Base-by-base conservation (phyloP, 192 early-diverging fungal species). In the Coemansia sp. region DNA sequence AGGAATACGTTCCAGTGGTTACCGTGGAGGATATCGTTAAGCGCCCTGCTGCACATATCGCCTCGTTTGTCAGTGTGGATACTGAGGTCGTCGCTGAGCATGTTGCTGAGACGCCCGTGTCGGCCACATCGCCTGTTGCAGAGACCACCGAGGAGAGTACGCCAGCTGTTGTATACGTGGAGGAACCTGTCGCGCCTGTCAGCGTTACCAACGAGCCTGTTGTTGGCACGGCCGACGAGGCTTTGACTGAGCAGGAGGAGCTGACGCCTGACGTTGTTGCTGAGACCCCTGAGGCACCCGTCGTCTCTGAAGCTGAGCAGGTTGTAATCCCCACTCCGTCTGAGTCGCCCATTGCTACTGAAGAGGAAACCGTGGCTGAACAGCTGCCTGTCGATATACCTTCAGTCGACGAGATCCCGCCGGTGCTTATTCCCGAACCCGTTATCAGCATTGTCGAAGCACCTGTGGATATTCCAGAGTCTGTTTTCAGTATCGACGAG, bases 381-480 rank as follows among this genome's bases (percentile, higher is more conserved):
- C 33, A 55, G 47, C 1, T 50, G 47, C 47, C 47, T 21, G 6
- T 21, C 47, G 47, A 50, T 21, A 0, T 50, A 17, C 43, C 43
- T 6, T 6, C 43, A 57, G 50, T 42, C 35, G 49, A 10, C 0
- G 49, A 50, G 53, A 52, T 14, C 1, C 53, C 38, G 53, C 40
- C 62, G 4, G 23, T 58, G 53, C 52, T 28, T 52, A 61, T 64
- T 21, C 37, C 61, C 7, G 50, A 59, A 1, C 30, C 55, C 1
- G 47, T 37, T 16, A 60, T 66, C 23, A 46, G 60, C 40, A n/a
- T 60, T 47, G 33, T 62, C 10, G 52, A 74, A 35, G 26, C 66
- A 0, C 53, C 58, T 6, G 72, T 39, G 30, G 42, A 19, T n/a
- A 59, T 53, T 8, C 49, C 38, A 14, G 52, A 40, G 40, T 6